Evolutionary conservation across 768 basidiomycete genomes (phyloP), one percentile per base, ranked within the genome.

Genomic region (Podaxis mareebaensis): DNA sequence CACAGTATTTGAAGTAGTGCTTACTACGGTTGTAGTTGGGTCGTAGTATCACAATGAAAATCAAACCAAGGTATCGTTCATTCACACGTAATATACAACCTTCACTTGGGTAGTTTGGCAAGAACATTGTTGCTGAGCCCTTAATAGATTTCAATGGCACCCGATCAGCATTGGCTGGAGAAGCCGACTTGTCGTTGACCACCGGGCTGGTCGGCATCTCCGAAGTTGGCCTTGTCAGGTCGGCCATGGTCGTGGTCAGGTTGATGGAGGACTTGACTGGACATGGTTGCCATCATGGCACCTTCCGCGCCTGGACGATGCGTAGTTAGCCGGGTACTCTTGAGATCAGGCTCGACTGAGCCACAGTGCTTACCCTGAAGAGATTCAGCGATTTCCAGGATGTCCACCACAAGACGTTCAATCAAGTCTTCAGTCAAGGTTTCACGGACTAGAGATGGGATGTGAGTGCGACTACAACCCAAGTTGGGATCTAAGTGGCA

Each of bases 351-450:
- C 30, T 24, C 52, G n/a, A 12, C 13, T 42, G 40, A 42, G 22
- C 49, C 22, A 11, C 33, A 46, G 4, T 17, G 74, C 79, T 61
- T 62, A 81, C 82, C 74, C 73, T 78, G 78, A 39, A 85, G 76
- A 12, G 72, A 70, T 70, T 84, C 81, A 3, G 82, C 80, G 58
- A 78, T 74, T 52, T 81, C 76, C 20, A 86, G 64, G 17, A 85
- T 77, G 66, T 85, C 85, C n/a, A 74, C 68, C 40, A 85, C 78
- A 48, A 85, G 75, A 5, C 82, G 76, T 67, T 84, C 81, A 57
- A 78, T 73, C 39, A 84, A 68, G 66, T 84, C 83, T 68, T 81
- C 83, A 58, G 80, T 85, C 49, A 87, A 72, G 0, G 81, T 84
- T 69, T 85, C 84, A 30, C 85, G 77, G 17, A 87, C 81, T 61